Evolutionary conservation across 2,329 filamentous ascomycete species (phyloP).

Genomic region (Coleophoma crateriformis): DNA sequence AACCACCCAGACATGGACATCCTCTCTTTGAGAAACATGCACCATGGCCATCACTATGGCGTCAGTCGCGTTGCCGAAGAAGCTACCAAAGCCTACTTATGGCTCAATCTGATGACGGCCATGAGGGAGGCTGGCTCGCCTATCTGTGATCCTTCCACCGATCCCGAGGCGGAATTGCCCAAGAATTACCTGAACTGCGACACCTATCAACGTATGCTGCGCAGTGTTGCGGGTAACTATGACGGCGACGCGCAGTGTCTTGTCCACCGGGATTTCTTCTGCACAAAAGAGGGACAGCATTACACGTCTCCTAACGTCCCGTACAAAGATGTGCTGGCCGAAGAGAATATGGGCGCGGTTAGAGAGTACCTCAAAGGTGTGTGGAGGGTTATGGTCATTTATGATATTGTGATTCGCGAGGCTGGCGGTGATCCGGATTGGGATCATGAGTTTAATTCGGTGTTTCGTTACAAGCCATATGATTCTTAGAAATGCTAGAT

Average conservation of each 20-base stretch:
- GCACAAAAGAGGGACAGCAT: neutral
- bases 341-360: neutral
- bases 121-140: neutral
- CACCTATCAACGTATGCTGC: neutral
- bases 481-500: too few relatives aligned
- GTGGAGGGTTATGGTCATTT: conserved; percentile 4
- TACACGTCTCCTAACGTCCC: neutral
- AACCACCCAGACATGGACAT: neutral
- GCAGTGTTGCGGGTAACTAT: neutral
- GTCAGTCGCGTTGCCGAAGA: neutral
- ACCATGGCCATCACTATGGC: neutral
- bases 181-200: neutral
- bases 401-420: conserved; percentile 4
- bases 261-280: neutral
- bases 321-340: neutral
- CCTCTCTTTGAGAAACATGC: neutral
- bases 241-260: neutral
- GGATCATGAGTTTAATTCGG: neutral
- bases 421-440: conserved; percentile 1
- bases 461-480: too few relatives aligned
- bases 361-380: conserved; percentile 1
- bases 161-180: neutral
- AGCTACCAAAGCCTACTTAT: neutral
- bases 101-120: neutral
- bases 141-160: neutral